Evolutionary conservation across 2,329 filamentous ascomycete species (phyloP).

Genomic region (Paecilomyces variotii): DNA sequence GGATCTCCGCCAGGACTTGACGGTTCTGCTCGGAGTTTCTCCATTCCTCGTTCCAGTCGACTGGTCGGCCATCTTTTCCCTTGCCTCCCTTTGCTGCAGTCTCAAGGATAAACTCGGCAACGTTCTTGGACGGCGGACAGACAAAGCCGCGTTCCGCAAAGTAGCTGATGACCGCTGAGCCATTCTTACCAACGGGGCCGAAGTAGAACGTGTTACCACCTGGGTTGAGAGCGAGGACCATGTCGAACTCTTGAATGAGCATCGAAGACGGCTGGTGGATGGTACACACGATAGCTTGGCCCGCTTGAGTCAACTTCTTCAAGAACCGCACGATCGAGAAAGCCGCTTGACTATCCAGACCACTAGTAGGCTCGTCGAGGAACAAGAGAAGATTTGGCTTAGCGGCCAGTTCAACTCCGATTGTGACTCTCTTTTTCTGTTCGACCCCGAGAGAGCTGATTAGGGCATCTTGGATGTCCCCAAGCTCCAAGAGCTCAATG

Average conservation of each 20-base stretch:
- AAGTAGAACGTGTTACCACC: conserved; percentile 68
- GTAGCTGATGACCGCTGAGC: conserved; percentile 57
- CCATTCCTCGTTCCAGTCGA: conserved; percentile 75
- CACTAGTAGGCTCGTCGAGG: conserved; percentile 64
- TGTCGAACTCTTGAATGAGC: conserved; percentile 65
- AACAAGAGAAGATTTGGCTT: conserved; percentile 61
- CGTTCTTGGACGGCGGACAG: conserved; percentile 59
- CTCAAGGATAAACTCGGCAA: conserved; percentile 60
- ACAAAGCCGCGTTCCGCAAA: conserved; percentile 58
- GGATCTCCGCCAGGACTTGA: conserved; percentile 56
- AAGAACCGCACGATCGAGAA: conserved; percentile 62
- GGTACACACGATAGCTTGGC: conserved; percentile 65
- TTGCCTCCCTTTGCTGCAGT: conserved; percentile 53
- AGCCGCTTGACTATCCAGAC: conserved; percentile 61
- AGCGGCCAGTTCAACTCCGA: conserved; percentile 65
- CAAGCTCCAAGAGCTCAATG: conserved; percentile 56
- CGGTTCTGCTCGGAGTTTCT: conserved; percentile 54
- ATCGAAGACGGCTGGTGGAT: conserved; percentile 66
- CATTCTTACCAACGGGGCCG: conserved; percentile 61
- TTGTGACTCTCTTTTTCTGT: conserved; percentile 63
- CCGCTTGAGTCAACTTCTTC: conserved; percentile 57
- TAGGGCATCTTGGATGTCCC: conserved; percentile 59
- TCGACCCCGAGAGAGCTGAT: conserved; percentile 59
- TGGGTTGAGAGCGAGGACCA: conserved; percentile 61
- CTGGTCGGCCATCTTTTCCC: conserved; percentile 42